Base-by-base conservation (phyloP, 139 green algal genomes). In the Spirogloea muscicola region DNA sequence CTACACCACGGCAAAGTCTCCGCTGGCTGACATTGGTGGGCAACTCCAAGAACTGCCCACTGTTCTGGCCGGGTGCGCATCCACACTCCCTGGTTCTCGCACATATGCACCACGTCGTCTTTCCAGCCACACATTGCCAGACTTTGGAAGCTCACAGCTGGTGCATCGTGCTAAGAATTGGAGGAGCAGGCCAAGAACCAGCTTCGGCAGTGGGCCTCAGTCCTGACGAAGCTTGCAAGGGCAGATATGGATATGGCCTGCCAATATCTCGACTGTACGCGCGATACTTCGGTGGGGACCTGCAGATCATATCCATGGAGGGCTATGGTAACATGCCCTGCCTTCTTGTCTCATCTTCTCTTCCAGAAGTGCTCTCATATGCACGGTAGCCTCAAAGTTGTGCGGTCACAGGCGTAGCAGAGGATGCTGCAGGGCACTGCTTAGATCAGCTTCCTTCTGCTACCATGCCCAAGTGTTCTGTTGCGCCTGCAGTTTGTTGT, bases 281-380 rank as follows among this genome's bases (percentile, higher is more conserved):
- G 29, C 42, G 75, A 2, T 99, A 99, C 80, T 99, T 99, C 90
- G 94, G 94, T 0, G 94, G 94, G 0, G 94, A 99, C 78, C 82
- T 98, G 74, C 81, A 90, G 68, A 85, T 98, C 66, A 93, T 98
- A n/a, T 93, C 86, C 44, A 98, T 99, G 94, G 92, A 97, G 78
- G 89, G 91, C 0, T 98, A 97, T 74, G 70, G 94, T n/a, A n/a
- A n/a, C n/a, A n/a, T n/a, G n/a, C n/a, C n/a, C n/a, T n/a, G n/a
- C n/a, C n/a, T n/a, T n/a, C n/a, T n/a, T n/a, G n/a, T n/a, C n/a
- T n/a, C n/a, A n/a, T n/a, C n/a, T n/a, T n/a, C n/a, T n/a, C n/a
- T n/a, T n/a, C n/a, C n/a, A n/a, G n/a, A n/a, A n/a, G n/a, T n/a
- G n/a, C n/a, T n/a, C n/a, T n/a, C n/a, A n/a, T n/a, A n/a, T n/a